Evolutionary conservation across 371 early-diverging fungal species (phyloP), one percentile per base, ranked within the genome.

Genomic region (Capillidium rhysosporum): DNA sequence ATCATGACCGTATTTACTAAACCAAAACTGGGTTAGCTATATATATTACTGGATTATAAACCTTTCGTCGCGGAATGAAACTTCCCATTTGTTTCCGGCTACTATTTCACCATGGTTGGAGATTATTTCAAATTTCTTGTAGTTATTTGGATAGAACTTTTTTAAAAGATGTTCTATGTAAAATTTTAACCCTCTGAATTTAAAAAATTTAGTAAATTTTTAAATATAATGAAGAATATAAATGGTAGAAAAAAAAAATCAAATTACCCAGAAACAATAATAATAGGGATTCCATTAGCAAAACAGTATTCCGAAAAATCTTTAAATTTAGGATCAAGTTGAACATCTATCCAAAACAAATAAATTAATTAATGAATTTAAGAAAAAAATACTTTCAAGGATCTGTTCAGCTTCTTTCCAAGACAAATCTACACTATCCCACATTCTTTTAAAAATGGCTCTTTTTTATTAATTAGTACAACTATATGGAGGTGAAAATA

Each of bases 331-430:
- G 69, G 62, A 41, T 75, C 76, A 23, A 72, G 53, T 30, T 59
- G 21, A 1, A 65, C 65, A 43, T 64, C 49, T 41, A 49, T 5
- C 40, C 2, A 5, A 16, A 14, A 38, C 34, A 10, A 56, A 46
- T 14, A 12, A 23, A 26, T 16, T 7, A 34, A 34, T 29, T 46
- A 47, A 23, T n/a, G 8, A 9, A 29, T 31, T 14, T 14, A n/a
- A n/a, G 7, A 49, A 3, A 41, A 21, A 16, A 28, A 21, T 52
- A 62, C 62, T 56, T 46, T 62, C 54, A 18, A 76, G 45, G 5
- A 71, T 56, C 0, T 61, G 64, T 10, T 68, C 25, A 1, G 72
- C 75, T 31, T 74, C 69, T 1, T 67, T 64, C 55, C 61, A 67
- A 1, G 69, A 46, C 34, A 71, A 40, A 46, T 62, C 55, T 38